These are phyloP conservation scores for Neopestalotiopsis rosae DNA, from an alignment of 2,329 filamentous ascomycete genomes.

Conservation along the genomic window DNA sequence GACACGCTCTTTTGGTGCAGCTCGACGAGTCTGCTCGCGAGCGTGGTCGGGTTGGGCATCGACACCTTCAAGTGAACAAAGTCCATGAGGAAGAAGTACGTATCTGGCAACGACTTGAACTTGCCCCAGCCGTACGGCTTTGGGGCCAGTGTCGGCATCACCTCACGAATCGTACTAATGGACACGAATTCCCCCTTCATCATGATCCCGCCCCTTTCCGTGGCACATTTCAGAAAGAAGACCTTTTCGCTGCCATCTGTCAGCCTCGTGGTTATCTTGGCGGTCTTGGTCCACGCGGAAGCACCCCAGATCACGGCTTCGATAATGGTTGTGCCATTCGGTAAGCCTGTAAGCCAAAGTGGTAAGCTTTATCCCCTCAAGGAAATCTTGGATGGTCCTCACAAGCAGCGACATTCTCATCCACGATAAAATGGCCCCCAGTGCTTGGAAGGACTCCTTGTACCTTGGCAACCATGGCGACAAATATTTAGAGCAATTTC, in stretches of 20 bases:
- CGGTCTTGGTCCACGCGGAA: slow-evolving; percentile 5
- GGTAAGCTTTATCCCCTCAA: no score
- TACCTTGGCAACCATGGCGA: not conserved
- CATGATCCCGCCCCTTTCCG: not conserved
- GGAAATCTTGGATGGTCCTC: no score
- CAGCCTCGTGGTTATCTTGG: not conserved
- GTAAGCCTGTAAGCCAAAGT: not conserved
- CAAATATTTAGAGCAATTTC: not conserved
- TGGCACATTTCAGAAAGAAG: slow-evolving; percentile 5
- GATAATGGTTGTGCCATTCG: not conserved
- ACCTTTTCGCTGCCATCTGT: not conserved
- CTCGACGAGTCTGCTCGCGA: not conserved
- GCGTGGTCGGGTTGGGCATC: not conserved
- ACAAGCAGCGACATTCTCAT: not conserved
- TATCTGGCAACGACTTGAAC: not conserved
- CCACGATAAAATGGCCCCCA: not conserved
- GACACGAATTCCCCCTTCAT: not conserved
- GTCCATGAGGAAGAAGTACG: slow-evolving; percentile 13
- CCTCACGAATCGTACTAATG: not conserved
- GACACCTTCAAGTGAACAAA: not conserved
- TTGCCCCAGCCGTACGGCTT: slow-evolving; percentile 11
- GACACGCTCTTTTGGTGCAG: slow-evolving; percentile 12
- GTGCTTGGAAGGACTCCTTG: not conserved
- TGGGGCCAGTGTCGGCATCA: not conserved
- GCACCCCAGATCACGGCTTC: slow-evolving; percentile 6